Evolutionary conservation across 2,329 filamentous ascomycete genomes (phyloP), one percentile per base, ranked within the genome.

Genomic region (Aspergillus ruber): DNA sequence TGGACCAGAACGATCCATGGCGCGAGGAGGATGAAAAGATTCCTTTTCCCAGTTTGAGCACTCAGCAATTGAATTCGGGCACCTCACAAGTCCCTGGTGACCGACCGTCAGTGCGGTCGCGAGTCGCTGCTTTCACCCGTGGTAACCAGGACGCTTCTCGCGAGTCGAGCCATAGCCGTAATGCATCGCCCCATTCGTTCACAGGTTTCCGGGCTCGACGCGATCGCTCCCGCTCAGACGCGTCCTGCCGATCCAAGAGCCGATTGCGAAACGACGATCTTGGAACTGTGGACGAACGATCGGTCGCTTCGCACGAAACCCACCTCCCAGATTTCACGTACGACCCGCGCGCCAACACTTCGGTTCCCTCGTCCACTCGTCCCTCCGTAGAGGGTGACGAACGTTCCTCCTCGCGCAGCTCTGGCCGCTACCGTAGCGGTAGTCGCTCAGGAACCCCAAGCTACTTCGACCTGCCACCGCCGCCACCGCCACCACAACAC

Each of bases 181-280:
- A 56, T 12, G 53, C 55, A 27, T 69, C 65, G 5, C 65, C 74
- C 17, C 62, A 66, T 44, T 60, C 74, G 4, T 67, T 61, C 36
- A 18, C 36, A 10, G 36, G 36, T 49, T 65, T 64, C 53, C 64
- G 63, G 43, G 66, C 66, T 17, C 67, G 63, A 23, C 69, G 79
- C 44, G 74, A 78, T 50, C 75, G 80, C 43, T 80, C 80, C 5
- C 75, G 72, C 52, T 82, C 80, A 6, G 74, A 76, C 46, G 68
- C 74, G 3, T 74, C 73, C 44, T 73, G 72, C 23, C 74, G 79
- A 23, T 81, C 79, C 6, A 74, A 75, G 52, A 82, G 79, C 58
- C 74, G 76, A 38, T 67, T 69, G 39, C 67, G 73, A 40, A 70
- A 74, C 25, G 78, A 81, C 45, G 78, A 81, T 54, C 59, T 78